Evolutionary conservation across 129 eudicot species (phyloP).

Genomic region (Solidago caesia): DNA sequence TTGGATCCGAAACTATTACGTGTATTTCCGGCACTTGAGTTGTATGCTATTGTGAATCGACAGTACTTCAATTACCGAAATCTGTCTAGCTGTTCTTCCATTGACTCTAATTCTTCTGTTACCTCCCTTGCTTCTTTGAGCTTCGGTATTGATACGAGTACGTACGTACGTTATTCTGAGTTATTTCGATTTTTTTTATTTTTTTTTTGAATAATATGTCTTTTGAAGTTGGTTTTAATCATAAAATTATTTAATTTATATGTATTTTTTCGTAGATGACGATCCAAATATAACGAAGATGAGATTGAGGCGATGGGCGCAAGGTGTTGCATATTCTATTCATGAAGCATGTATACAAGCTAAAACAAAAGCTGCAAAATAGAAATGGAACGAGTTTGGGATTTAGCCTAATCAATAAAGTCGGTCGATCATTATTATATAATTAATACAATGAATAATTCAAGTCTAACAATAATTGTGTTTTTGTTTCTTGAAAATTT

Average conservation of each 20-base stretch:
- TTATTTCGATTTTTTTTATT: not conserved
- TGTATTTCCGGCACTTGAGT: constrained; percentile 69
- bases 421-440: too few species aligned
- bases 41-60: constrained; percentile 59
- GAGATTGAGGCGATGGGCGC: constrained; percentile 59
- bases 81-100: constrained; percentile 46
- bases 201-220: not conserved
- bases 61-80: constrained; percentile 7
- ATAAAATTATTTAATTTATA: not conserved
- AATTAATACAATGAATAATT: too few species aligned
- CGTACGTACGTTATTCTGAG: constrained; percentile 21
- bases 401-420: too few species aligned
- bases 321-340: constrained; percentile 61
- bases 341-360: constrained; percentile 29
- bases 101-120: constrained; percentile 27
- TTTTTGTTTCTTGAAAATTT: too few species aligned
- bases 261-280: constrained; percentile 28
- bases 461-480: too few species aligned
- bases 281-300: constrained; percentile 51
- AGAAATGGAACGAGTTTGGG: not conserved
- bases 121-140: constrained; percentile 10
- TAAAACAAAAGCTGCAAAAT: constrained; percentile 15
- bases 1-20: constrained; percentile 53
- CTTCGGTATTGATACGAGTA: constrained; percentile 52
- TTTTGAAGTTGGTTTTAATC: not conserved